Evolutionary conservation across 2,329 filamentous ascomycete species (phyloP).

Genomic region (Chrysosporium queenslandicum): DNA sequence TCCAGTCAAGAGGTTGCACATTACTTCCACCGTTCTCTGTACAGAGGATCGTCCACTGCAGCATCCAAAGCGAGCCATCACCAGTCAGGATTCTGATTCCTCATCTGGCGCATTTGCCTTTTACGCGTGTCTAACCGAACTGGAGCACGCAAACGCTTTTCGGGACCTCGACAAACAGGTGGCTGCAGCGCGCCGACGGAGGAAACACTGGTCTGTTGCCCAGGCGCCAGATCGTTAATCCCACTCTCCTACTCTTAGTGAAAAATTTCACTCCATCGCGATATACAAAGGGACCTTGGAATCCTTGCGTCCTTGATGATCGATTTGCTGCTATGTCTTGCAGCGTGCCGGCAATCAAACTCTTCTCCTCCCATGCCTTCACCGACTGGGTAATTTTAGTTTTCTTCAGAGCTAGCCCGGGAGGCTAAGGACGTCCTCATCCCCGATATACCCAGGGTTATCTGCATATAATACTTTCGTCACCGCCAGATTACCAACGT

Average conservation of each 20-base stretch:
- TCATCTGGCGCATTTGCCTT: background rate
- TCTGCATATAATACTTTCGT: background rate
- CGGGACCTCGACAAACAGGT: background rate
- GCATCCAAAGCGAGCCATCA: background rate
- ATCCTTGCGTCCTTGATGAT: too few relatives aligned
- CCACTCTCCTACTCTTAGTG: background rate
- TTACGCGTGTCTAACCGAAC: conserved; percentile 1
- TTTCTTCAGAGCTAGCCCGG: background rate
- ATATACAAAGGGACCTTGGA: too few relatives aligned
- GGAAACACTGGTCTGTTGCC: background rate
- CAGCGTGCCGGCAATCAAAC: background rate
- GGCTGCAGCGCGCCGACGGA: conserved; percentile 6
- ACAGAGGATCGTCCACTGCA: background rate
- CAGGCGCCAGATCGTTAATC: background rate
- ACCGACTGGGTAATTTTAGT: conserved; percentile 1
- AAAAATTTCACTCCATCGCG: background rate
- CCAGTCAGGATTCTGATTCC: background rate
- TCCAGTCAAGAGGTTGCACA: background rate
- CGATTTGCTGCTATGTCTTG: background rate
- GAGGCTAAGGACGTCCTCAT: background rate
- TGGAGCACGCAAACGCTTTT: background rate
- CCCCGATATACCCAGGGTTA: background rate
- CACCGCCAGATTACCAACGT: conserved; percentile 4
- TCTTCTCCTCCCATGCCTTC: background rate
- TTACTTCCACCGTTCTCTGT: background rate